These are phyloP conservation scores for Sporothrix humicola DNA, from an alignment of 2,329 filamentous ascomycete genomes.

Conservation along the genomic window DNA sequence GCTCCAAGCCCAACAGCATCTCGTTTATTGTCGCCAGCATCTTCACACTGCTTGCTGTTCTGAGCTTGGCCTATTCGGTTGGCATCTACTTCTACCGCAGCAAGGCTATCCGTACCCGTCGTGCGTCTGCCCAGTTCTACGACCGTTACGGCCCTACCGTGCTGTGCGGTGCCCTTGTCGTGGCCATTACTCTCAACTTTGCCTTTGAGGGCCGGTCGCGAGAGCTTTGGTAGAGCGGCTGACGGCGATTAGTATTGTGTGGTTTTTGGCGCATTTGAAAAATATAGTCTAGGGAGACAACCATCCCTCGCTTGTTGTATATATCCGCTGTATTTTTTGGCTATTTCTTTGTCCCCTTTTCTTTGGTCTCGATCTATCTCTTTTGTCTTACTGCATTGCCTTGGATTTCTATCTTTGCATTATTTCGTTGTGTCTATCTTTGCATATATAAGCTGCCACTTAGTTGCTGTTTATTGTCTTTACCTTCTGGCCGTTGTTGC, in stretches of 20 bases:
- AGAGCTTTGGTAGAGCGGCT: slow-evolving; percentile 53
- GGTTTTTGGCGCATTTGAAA: not conserved
- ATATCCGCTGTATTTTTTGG: slow-evolving; percentile 18
- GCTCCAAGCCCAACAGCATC: slow-evolving; percentile 59
- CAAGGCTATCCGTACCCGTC: slow-evolving; percentile 78
- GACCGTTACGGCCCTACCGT: slow-evolving; percentile 84
- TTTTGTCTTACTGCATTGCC: not conserved
- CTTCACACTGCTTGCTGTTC: slow-evolving; percentile 81
- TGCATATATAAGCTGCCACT: slow-evolving; percentile 12
- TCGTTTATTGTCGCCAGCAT: slow-evolving; percentile 73
- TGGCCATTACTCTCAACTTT: slow-evolving; percentile 80
- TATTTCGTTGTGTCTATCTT: no score
- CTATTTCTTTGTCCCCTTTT: not conserved
- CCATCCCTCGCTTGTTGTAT: not conserved
- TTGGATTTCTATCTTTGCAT: not conserved
- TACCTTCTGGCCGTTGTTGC: not conserved
- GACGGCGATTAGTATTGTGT: not conserved
- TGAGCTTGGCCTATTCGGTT: slow-evolving; percentile 82
- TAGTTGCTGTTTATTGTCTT: not conserved
- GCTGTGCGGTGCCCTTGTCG: slow-evolving; percentile 74
- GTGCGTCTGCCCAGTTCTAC: slow-evolving; percentile 82
- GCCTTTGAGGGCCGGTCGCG: slow-evolving; percentile 72
- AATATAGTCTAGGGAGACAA: not conserved
- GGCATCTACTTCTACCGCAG: slow-evolving; percentile 88
- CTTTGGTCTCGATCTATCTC: not conserved